Evolutionary conservation across 768 basidiomycete genomes (phyloP).

Genomic region (Strobilomyces echinocephalus): DNA sequence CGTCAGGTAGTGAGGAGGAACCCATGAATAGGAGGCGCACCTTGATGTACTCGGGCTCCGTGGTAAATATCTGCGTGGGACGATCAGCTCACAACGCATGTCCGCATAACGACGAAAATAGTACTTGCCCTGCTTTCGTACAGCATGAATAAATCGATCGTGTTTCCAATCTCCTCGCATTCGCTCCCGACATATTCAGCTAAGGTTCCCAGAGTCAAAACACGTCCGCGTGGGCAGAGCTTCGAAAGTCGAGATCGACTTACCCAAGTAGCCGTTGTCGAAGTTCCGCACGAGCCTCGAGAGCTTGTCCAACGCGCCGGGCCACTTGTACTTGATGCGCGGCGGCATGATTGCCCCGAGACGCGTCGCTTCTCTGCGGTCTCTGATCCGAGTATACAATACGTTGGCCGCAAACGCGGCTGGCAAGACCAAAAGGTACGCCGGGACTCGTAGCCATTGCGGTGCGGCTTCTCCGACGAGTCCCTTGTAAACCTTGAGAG

Average conservation of each 20-base stretch:
- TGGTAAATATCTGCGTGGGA: constrained; percentile 31
- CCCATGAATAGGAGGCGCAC: constrained; percentile 10
- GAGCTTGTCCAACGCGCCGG: background rate
- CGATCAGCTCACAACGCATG: background rate
- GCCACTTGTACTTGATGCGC: background rate
- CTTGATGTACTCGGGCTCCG: constrained; percentile 39
- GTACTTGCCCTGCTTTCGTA: constrained; percentile 26
- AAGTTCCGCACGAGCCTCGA: constrained; percentile 28
- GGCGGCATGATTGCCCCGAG: background rate
- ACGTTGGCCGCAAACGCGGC: constrained; percentile 15
- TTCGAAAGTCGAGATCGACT: background rate
- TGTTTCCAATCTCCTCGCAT: constrained; percentile 20
- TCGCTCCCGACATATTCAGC: constrained; percentile 12
- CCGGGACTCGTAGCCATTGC: constrained; percentile 11
- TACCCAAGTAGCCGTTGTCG: constrained; percentile 46
- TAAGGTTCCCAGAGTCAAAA: constrained; percentile 1
- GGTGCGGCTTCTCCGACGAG: constrained; percentile 1
- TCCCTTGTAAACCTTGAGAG: constrained; percentile 9
- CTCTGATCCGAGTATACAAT: constrained; percentile 43
- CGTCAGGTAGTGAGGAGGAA: background rate
- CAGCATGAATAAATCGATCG: constrained; percentile 18
- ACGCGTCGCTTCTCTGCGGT: constrained; percentile 14
- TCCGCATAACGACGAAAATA: background rate
- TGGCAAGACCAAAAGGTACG: constrained; percentile 26
- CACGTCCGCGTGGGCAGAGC: background rate